Evolutionary conservation across 2,329 filamentous ascomycete genomes (phyloP).

Genomic region (Venturia carpophila): DNA sequence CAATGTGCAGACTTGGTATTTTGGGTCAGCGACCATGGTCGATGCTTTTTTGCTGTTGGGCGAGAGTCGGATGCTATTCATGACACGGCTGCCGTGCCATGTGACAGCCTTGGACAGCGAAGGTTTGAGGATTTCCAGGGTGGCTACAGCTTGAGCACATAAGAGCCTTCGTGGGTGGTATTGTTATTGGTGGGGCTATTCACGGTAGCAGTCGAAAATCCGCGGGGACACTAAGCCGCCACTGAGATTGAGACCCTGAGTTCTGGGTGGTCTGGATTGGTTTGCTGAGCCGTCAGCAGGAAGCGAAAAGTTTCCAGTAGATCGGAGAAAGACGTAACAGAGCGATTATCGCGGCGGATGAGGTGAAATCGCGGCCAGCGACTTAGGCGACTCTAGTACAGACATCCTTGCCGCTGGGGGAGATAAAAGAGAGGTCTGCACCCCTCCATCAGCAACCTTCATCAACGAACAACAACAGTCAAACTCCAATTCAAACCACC

Average conservation of each 20-base stretch:
- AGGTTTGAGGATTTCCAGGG: not conserved
- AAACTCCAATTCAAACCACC: not conserved
- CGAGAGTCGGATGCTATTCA: not conserved
- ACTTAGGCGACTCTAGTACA: not conserved
- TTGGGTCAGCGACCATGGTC: not conserved
- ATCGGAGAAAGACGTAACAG: constrained; percentile 6
- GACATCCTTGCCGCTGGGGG: not conserved
- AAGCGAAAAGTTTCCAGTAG: not conserved
- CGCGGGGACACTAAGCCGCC: not conserved
- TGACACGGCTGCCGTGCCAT: not conserved
- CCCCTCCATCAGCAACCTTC: not conserved
- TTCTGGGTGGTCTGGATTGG: not conserved
- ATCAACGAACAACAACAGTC: constrained; percentile 7
- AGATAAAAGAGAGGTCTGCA: constrained; percentile 9
- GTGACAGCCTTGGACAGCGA: not conserved
- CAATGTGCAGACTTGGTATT: not conserved
- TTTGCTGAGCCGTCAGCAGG: not conserved
- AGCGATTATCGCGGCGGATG: constrained; percentile 6
- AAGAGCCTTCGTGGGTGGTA: not conserved
- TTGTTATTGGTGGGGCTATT: constrained; percentile 4
- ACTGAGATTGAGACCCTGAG: not conserved
- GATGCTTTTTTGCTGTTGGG: not conserved
- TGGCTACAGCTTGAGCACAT: constrained; percentile 4
- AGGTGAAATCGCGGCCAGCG: not conserved
- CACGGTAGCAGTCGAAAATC: not conserved